These are phyloP conservation scores for Debaryomyces coudertii DNA, from an alignment of 1,139 yeast species.

Conservation along the genomic window DNA sequence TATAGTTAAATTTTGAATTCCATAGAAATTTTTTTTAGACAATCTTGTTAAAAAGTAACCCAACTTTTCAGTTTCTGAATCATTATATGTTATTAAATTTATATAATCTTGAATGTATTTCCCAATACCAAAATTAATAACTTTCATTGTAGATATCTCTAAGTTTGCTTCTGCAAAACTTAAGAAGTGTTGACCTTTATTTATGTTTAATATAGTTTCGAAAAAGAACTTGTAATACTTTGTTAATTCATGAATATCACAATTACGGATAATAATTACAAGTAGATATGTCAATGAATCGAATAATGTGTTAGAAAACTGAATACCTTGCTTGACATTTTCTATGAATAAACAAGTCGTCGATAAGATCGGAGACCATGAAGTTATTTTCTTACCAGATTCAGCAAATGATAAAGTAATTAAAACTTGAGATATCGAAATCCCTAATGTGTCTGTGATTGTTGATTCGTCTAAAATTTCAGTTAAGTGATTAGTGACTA, in stretches of 20 bases:
- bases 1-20: conserved; percentile 16
- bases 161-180: conserved; percentile 53
- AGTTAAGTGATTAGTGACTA: conserved; percentile 32
- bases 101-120: conserved; percentile 55
- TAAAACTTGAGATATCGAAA: conserved; percentile 33
- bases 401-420: conserved; percentile 62
- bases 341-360: conserved; percentile 19
- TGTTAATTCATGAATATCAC: conserved; percentile 54
- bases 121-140: conserved; percentile 48
- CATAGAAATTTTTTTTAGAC: conserved; percentile 15
- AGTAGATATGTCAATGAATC: conserved; percentile 46
- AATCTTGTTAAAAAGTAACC: conserved; percentile 46
- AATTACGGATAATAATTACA: conserved; percentile 59
- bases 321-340: conserved; percentile 12
- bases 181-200: conserved; percentile 43
- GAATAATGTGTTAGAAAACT: conserved; percentile 16
- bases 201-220: conserved; percentile 32
- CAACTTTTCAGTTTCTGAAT: conserved; percentile 34
- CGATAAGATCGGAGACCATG: conserved; percentile 40
- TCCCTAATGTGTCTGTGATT: conserved; percentile 15
- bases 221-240: conserved; percentile 49
- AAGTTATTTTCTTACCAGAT: conserved; percentile 62
- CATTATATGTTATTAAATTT: conserved; percentile 31
- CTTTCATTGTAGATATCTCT: conserved; percentile 46
- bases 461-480: conserved; percentile 16